Base-by-base conservation (phyloP, 352 stramenopile species). In the Phytophthora palmivora region DNA sequence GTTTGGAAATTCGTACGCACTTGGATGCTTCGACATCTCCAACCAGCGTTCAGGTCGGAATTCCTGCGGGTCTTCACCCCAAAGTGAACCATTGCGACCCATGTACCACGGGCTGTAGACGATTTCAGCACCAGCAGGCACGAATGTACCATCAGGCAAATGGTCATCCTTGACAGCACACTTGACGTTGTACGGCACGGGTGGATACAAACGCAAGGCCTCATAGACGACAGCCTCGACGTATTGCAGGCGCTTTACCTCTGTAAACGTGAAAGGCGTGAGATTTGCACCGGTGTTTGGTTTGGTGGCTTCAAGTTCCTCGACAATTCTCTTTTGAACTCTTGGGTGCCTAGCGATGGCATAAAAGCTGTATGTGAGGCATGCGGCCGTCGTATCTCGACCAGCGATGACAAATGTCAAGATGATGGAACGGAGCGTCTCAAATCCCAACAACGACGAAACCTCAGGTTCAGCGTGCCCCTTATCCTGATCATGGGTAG, bases 391-490 rank as follows among this genome's bases (percentile, higher is more conserved):
- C 7, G 86, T 96, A 54, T 95, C 89, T 46, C 87, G 88, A n/a
- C 87, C 89, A n/a, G 77, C 89, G 55, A 96, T 88, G 26, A 96
- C 74, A 21, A 95, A 89, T 6, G 84, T 93, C 33, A 92, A 66
- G 19, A 91, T 73, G 45, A 89, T 83, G 16, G 85, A 87, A 10
- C 74, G 68, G 12, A 94, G 65, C 6, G 78, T 87, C 10, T 42
- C 58, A 24, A 44, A 58, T 53, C 52, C 33, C 32, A 54, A 57
- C 46, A 66, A 63, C 9, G 59, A 74, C 36, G 28, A 63, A n/a
- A 22, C 61, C 8, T 53, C 44, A 43, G 2, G 8, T 10, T 44
- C 33, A 8, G 19, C 6, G 10, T 14, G 28, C 4, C 15, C 45
- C 0, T 21, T 9, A 6, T 45, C 32, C 28, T 22, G 30, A 16